Evolutionary conservation across 129 eudicot species (phyloP).

Genomic region (carrot (Daucus carota)): DH1_v3.0 NC_030384.2:44639501-44640000

Average conservation of each 20-base stretch:
- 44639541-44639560: constrained; percentile 54
- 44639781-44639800: constrained; percentile 23
- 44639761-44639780: constrained; percentile 42
- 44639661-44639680: constrained; percentile 12
- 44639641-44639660: constrained; percentile 21
- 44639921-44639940: constrained; percentile 38
- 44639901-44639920: constrained; percentile 18
- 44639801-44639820: constrained; percentile 48
- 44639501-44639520: not conserved
- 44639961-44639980: constrained; percentile 22
- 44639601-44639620: constrained; percentile 92
- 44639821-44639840: constrained; percentile 66
- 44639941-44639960: constrained; percentile 6
- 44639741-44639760: not conserved
- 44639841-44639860: constrained; percentile 53
- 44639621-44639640: constrained; percentile 52
- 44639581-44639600: constrained; percentile 74
- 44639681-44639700: not conserved
- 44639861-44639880: constrained; percentile 26
- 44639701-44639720: not conserved
- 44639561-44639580: constrained; percentile 63
- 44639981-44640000: constrained; percentile 19
- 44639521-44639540: constrained; percentile 46
- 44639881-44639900: constrained; percentile 22
- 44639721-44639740: not conserved